Conservation (phyloP, 2,329 filamentous ascomycete genomes). For the Colletotrichum sp. region DNA sequence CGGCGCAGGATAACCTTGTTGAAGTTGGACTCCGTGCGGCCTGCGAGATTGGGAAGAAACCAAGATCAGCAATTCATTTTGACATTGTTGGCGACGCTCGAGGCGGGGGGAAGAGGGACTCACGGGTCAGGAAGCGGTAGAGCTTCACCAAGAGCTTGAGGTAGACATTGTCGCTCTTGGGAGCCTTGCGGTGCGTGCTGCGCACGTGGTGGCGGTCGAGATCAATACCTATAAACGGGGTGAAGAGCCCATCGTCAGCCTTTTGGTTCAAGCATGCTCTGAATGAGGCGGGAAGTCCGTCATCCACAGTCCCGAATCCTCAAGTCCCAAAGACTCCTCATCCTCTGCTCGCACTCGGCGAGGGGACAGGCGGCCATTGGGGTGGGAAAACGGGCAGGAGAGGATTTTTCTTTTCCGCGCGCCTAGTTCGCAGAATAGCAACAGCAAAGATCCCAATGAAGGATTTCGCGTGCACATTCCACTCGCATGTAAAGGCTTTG, state of each 20-base stretch:
- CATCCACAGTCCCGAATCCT: neutral
- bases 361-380: neutral
- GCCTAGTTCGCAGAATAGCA: constrained; percentile 21
- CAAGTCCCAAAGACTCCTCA: neutral
- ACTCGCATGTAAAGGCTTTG: constrained; percentile 44
- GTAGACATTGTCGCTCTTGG: constrained; percentile 99
- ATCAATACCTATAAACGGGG: constrained; percentile 69
- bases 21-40: constrained; percentile 96
- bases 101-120: constrained; percentile 44
- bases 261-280: constrained; percentile 69
- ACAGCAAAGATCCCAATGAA: neutral
- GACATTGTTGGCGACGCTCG: neutral
- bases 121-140: constrained; percentile 96
- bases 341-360: neutral
- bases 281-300: constrained; percentile 37
- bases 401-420: constrained; percentile 22
- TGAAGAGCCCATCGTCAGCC: constrained; percentile 63
- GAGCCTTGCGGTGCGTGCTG: constrained; percentile 84
- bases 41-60: constrained; percentile 45
- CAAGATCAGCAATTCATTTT: neutral
- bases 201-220: constrained; percentile 73
- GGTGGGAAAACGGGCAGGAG: constrained; percentile 15
- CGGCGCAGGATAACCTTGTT: constrained; percentile 98
- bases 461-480: constrained; percentile 24
- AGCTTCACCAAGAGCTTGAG: constrained; percentile 97